Percentiles rank a stretch among this genome's conserved stretches.
phyloP scores from a whole-genome alignment of 2,329 filamentous ascomycete genomes.

The Aspergillus sp. region DNA sequence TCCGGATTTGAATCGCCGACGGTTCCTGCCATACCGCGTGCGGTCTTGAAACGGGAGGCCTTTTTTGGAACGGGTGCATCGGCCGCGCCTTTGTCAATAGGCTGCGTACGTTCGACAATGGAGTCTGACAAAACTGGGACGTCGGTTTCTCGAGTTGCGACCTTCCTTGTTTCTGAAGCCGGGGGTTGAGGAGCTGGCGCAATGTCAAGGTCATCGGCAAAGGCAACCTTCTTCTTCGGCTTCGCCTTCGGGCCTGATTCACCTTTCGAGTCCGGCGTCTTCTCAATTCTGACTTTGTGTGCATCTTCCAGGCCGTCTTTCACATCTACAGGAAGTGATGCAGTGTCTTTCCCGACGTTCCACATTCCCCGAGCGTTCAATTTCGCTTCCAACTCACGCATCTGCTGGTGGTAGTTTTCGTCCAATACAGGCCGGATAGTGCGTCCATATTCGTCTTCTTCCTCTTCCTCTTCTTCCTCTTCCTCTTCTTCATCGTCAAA shows the following conservation, averaged over 20 bases:
- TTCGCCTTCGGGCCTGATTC: constrained; percentile 25
- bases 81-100: constrained; percentile 18
- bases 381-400: constrained; percentile 80
- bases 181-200: constrained; percentile 48
- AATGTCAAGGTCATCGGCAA: constrained; percentile 73
- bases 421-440: constrained; percentile 66
- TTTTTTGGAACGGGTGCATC: constrained; percentile 34
- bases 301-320: constrained; percentile 31
- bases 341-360: constrained; percentile 55
- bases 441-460: constrained; percentile 75
- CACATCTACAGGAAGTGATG: constrained; percentile 34
- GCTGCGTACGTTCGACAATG: constrained; percentile 44
- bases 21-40: constrained; percentile 24
- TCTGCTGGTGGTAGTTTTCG: constrained; percentile 74
- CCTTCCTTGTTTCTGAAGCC: constrained; percentile 26
- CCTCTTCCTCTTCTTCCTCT: constrained; percentile 62
- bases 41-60: constrained; percentile 46
- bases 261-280: constrained; percentile 14
- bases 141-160: constrained; percentile 28
- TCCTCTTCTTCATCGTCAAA: constrained; percentile 54
- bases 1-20: constrained; percentile 6
- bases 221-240: constrained; percentile 71
- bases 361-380: constrained; percentile 61
- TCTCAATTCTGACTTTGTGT: constrained; percentile 25
- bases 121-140: constrained; percentile 40